These are phyloP conservation scores for Diplodia sapinea DNA, from an alignment of 2,329 filamentous ascomycete genomes.

Conservation along the genomic window DNA sequence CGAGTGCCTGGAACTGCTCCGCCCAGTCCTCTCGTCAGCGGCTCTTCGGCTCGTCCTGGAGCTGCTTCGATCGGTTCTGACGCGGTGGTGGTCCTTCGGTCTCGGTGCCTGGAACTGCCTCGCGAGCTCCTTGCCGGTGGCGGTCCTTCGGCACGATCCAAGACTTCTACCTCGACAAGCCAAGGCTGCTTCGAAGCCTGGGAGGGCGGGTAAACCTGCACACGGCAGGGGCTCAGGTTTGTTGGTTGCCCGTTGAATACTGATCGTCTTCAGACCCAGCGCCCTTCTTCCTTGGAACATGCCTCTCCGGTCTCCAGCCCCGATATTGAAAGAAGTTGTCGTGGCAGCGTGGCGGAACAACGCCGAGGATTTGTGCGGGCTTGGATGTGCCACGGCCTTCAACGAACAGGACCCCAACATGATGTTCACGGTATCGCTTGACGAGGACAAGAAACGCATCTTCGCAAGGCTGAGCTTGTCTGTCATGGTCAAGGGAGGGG, in stretches of 20 bases:
- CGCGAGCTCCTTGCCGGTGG: conserved; percentile 6
- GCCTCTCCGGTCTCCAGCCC: not conserved
- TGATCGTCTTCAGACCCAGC: not conserved
- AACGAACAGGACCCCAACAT: conserved; percentile 22
- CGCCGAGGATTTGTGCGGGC: not conserved
- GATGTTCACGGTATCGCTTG: conserved; percentile 13
- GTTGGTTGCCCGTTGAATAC: not conserved
- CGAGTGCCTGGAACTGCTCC: conserved; percentile 14
- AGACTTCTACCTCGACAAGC: not conserved
- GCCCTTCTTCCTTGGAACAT: not conserved
- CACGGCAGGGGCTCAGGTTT: conserved; percentile 11
- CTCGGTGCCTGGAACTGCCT: conserved; percentile 1
- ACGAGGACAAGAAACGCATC: conserved; percentile 2
- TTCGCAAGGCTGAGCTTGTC: conserved; percentile 8
- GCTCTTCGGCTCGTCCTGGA: conserved; percentile 17
- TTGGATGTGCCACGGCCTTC: conserved; percentile 13
- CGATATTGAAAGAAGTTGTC: conserved; percentile 1
- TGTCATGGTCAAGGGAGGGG: conserved; percentile 23
- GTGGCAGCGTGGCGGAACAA: conserved; percentile 11
- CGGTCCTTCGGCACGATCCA: conserved; percentile 10
- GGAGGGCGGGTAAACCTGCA: conserved; percentile 25
- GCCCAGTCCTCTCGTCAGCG: not conserved
- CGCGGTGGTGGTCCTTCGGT: not conserved
- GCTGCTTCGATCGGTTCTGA: not conserved
- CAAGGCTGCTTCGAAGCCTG: conserved; percentile 30